Evolutionary conservation across 2,329 filamentous ascomycete genomes (phyloP).

Genomic region (Botrytis elliptica): DNA sequence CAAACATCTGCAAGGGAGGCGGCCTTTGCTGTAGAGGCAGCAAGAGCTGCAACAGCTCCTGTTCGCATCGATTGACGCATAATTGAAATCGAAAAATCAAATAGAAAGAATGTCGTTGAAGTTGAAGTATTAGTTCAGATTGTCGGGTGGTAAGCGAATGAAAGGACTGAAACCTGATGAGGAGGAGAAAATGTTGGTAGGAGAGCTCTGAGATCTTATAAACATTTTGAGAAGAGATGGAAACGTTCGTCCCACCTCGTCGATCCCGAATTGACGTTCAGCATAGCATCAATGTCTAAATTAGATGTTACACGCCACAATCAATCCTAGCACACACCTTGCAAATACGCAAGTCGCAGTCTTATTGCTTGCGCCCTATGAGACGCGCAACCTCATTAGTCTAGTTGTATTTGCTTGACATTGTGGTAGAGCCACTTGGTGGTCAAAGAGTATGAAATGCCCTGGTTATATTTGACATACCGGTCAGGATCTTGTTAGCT

Average conservation of each 20-base stretch:
- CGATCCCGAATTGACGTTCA: neutral
- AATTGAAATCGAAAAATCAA: neutral
- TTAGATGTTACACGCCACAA: neutral
- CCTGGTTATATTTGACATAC: neutral
- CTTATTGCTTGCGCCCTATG: neutral
- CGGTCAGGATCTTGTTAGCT: neutral
- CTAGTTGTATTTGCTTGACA: neutral
- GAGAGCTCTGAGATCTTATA: neutral
- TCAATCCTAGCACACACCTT: neutral
- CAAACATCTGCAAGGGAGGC: slow-evolving; percentile 2
- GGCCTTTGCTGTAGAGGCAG: slow-evolving; percentile 8
- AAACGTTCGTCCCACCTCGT: slow-evolving; percentile 1
- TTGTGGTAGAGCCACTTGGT: neutral
- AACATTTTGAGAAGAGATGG: neutral
- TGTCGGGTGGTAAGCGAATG: neutral
- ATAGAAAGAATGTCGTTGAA: neutral
- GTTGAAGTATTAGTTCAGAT: neutral
- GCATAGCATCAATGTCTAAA: neutral
- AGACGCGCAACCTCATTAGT: neutral
- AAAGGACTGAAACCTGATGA: neutral
- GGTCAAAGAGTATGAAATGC: neutral
- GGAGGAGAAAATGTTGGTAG: neutral
- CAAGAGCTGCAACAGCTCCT: slow-evolving; percentile 25
- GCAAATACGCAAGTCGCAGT: neutral
- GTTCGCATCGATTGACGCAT: slow-evolving; percentile 3